Percentiles rank a stretch among this genome's conserved stretches.
These are phyloP conservation scores for Neopestalotiopsis sp. DNA, from an alignment of 2,329 filamentous ascomycete species.

Conservation along the genomic window DNA sequence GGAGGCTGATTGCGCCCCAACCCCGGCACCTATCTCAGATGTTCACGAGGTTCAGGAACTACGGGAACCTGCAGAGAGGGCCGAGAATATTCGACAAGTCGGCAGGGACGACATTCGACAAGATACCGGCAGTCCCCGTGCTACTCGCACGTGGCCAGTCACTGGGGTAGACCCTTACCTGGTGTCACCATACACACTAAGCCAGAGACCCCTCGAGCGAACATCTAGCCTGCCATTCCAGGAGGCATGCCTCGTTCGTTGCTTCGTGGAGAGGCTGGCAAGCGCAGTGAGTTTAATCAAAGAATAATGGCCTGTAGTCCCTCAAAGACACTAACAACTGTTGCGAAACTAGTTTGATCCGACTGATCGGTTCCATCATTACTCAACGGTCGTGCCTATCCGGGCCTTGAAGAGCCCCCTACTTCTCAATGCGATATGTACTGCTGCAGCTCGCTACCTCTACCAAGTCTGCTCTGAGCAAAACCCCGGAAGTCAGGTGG, in stretches of 20 bases:
- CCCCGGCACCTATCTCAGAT: not conserved
- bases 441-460: not conserved
- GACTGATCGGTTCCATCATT: not conserved
- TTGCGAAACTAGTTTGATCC: not conserved
- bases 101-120: not conserved
- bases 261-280: not conserved
- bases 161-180: not conserved
- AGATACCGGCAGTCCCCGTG: not conserved
- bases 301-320: not conserved
- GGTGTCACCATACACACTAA: not conserved
- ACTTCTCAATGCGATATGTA: not conserved
- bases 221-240: not conserved
- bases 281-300: not conserved
- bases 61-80: not conserved
- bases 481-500: not conserved
- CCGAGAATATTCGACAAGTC: not conserved
- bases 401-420: not conserved
- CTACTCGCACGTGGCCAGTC: not conserved
- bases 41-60: not conserved
- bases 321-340: not conserved
- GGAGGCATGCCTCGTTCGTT: not conserved
- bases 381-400: not conserved
- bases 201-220: not conserved
- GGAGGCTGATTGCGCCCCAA: not conserved
- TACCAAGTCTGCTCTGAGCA: slow-evolving; percentile 1